These are phyloP conservation scores for Sporothrix luriei DNA, from an alignment of 2,329 filamentous ascomycete genomes.

Conservation along the genomic window DNA sequence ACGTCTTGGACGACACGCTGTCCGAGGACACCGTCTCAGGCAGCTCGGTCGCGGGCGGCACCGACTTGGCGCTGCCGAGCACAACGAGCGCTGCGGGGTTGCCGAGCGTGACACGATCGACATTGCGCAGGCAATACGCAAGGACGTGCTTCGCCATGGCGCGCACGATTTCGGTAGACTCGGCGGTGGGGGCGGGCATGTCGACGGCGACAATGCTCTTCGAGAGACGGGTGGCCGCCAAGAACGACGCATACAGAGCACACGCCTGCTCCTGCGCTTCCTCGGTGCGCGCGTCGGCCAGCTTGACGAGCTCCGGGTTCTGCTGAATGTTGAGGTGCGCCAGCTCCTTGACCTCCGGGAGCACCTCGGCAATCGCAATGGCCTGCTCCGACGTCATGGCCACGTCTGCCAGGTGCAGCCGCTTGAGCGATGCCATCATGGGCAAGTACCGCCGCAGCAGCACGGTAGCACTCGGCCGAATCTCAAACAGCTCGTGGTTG, in stretches of 20 bases:
- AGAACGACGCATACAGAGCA: conserved; percentile 86
- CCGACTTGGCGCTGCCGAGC: conserved; percentile 46
- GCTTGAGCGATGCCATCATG: conserved; percentile 73
- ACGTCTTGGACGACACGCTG: conserved; percentile 13
- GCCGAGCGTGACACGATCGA: conserved; percentile 73
- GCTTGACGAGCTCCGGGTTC: conserved; percentile 70
- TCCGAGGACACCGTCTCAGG: conserved; percentile 25
- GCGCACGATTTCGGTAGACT: conserved; percentile 87
- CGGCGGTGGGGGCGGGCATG: conserved; percentile 79
- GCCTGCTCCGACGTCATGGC: conserved; percentile 82
- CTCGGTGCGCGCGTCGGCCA: conserved; percentile 76
- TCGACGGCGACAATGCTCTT: conserved; percentile 84
- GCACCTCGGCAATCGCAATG: conserved; percentile 85
- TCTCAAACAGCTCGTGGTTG: conserved; percentile 77
- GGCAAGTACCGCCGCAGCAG: conserved; percentile 78
- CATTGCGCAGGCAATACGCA: conserved; percentile 88
- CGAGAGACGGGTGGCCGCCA: conserved; percentile 84
- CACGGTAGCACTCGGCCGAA: conserved; percentile 70
- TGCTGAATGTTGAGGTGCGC: conserved; percentile 87
- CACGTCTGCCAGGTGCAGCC: conserved; percentile 84
- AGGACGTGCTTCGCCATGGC: conserved; percentile 93
- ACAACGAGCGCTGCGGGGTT: conserved; percentile 43
- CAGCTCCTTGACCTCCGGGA: conserved; percentile 78
- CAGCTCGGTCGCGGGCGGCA: conserved; percentile 34
- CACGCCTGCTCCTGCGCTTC: conserved; percentile 88